A percentile compares a stretch with the other conserved stretches of the same genome.
phyloP scores from a whole-genome alignment of 2,329 filamentous ascomycete genomes.

The Truncatella angustata region DNA sequence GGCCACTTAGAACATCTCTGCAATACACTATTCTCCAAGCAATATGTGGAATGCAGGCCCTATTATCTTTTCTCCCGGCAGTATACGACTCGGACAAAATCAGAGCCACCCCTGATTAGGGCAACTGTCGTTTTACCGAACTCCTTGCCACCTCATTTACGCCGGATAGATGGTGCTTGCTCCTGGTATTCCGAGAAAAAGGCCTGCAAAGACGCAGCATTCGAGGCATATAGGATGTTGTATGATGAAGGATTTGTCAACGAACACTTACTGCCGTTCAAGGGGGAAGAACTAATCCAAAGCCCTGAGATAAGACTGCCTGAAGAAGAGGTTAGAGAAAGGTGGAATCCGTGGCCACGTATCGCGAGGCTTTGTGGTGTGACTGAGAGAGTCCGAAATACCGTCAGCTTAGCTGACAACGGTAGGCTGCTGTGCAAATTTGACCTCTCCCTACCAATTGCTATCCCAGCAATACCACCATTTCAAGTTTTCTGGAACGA shows the following conservation, averaged over 20 bases:
- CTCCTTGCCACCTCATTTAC: conserved; percentile 62
- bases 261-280: conserved; percentile 70
- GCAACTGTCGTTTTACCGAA: conserved; percentile 71
- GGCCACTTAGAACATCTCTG: conserved; percentile 85
- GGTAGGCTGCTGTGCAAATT: conserved; percentile 34
- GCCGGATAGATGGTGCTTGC: conserved; percentile 47
- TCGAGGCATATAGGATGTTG: conserved; percentile 72
- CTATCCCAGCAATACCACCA: conserved; percentile 33
- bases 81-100: conserved; percentile 23
- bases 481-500: conserved; percentile 41
- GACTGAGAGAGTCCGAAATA: conserved; percentile 29
- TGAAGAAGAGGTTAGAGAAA: conserved; percentile 32
- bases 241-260: conserved; percentile 72
- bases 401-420: conserved; percentile 30
- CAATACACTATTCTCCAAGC: conserved; percentile 51
- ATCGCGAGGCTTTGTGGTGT: conserved; percentile 43
- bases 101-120: conserved; percentile 30
- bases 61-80: conserved; percentile 58
- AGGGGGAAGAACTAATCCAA: conserved; percentile 36
- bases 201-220: conserved; percentile 78
- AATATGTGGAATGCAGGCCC: conserved; percentile 64
- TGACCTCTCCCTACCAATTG: conserved; percentile 41
- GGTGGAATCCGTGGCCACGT: conserved; percentile 45
- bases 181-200: conserved; percentile 70
- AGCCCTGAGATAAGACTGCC: conserved; percentile 36